These are phyloP conservation scores for Xylaria intraflava DNA, from an alignment of 495 filamentous ascomycete species.

Conservation along the genomic window DNA sequence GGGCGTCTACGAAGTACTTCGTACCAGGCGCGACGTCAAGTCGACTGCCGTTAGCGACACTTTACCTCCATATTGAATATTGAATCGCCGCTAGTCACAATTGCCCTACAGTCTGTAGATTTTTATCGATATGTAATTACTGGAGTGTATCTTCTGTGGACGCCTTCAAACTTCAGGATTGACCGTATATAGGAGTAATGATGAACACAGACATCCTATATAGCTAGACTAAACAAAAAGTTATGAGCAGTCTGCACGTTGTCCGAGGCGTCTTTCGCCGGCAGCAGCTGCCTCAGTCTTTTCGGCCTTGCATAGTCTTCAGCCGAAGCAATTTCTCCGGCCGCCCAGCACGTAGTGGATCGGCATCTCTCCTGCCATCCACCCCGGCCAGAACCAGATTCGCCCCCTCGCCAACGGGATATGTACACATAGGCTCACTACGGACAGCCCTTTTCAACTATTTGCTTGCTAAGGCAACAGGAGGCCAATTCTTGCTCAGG, in stretches of 20 bases:
- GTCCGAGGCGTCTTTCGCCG: constrained; percentile 15
- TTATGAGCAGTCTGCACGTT: constrained; percentile 20
- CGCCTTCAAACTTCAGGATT: not conserved
- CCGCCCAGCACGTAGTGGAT: constrained; percentile 5
- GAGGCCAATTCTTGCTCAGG: constrained; percentile 86
- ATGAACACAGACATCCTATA: not conserved
- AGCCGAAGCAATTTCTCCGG: constrained; percentile 20
- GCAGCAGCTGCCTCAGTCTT: constrained; percentile 7
- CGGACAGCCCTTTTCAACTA: constrained; percentile 92
- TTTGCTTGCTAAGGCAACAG: constrained; percentile 75
- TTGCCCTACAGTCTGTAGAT: no score
- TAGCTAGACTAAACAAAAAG: not conserved
- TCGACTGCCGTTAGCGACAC: no score
- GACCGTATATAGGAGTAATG: not conserved
- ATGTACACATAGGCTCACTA: constrained; percentile 84
- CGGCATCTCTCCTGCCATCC: constrained; percentile 38
- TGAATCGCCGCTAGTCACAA: no score
- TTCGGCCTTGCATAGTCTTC: constrained; percentile 7
- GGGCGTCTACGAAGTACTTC: no score
- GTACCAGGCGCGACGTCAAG: no score
- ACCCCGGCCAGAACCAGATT: constrained; percentile 82
- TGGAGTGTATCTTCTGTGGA: not conserved
- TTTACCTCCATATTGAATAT: no score
- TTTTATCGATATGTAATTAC: constrained; percentile 5
- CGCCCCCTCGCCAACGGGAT: constrained; percentile 91